Conservation (phyloP, 176 grass and related monocot species). For the Carex myosuroides region DNA sequence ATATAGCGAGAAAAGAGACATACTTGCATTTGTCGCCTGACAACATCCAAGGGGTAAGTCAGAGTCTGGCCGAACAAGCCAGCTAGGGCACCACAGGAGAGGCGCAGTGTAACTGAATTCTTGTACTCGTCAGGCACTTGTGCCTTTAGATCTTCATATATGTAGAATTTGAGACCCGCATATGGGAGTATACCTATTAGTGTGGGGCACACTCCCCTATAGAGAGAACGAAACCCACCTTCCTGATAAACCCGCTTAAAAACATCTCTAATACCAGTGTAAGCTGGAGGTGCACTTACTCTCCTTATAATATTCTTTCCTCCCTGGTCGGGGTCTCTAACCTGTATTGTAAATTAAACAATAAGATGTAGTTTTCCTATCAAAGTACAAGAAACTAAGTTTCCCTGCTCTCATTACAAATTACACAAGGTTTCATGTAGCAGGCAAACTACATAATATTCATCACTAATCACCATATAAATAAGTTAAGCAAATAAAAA, state of each 20-base stretch:
- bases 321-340: constrained; percentile 12
- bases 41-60: constrained; percentile 92
- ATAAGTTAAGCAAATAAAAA: background rate
- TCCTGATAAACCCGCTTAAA: constrained; percentile 76
- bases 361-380: background rate
- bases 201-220: constrained; percentile 90
- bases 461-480: background rate
- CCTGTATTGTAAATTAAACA: constrained; percentile 2
- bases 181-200: constrained; percentile 94
- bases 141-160: constrained; percentile 85
- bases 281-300: constrained; percentile 38
- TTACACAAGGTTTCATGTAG: background rate
- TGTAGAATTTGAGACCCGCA: constrained; percentile 99
- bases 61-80: constrained; percentile 98
- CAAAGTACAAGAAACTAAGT: background rate
- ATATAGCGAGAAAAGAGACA: background rate
- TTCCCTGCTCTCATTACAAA: background rate
- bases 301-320: constrained; percentile 40
- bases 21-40: constrained; percentile 99
- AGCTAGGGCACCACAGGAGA: constrained; percentile 86
- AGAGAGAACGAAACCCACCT: constrained; percentile 73
- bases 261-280: constrained; percentile 76
- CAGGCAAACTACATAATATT: background rate
- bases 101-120: constrained; percentile 66
- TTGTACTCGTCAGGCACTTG: constrained; percentile 80